phyloP scores from a whole-genome alignment of 2,329 filamentous ascomycete species.

The Teratosphaeria epicoccoides region DNA sequence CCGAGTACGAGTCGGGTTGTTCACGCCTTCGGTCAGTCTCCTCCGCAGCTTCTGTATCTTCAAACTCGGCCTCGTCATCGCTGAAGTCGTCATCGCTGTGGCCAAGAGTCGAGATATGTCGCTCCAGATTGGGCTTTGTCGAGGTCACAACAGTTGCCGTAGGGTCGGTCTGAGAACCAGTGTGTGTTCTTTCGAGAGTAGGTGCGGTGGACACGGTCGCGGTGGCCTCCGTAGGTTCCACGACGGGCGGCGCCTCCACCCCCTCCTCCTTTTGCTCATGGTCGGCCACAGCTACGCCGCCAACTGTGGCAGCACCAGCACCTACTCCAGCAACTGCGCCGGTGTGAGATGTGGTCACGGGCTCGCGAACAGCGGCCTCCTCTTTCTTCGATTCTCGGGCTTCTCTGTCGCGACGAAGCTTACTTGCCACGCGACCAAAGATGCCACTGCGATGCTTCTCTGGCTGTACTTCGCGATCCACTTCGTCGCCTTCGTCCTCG shows the following conservation, averaged over 20 bases:
- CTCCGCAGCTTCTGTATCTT: conserved; percentile 6
- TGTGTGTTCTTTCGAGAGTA: not conserved
- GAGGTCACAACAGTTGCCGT: not conserved
- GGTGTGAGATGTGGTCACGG: not conserved
- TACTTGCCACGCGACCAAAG: conserved; percentile 3
- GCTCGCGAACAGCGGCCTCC: not conserved
- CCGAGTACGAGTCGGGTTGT: not conserved
- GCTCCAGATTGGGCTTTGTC: conserved; percentile 3
- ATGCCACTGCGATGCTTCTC: conserved; percentile 3
- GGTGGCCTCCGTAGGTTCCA: not conserved
- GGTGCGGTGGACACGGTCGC: not conserved
- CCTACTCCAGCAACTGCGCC: conserved; percentile 5
- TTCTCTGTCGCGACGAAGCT: conserved; percentile 5
- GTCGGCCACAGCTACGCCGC: conserved; percentile 8
- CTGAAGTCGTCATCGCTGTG: conserved; percentile 2
- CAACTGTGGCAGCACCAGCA: conserved; percentile 3
- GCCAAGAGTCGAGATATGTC: conserved; percentile 1
- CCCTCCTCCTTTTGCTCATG: not conserved
- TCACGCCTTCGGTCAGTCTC: conserved; percentile 1
- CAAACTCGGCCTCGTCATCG: conserved; percentile 3
- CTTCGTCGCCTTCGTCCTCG: conserved; percentile 4
- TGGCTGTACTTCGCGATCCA: conserved; percentile 4
- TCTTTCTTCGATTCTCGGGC: conserved; percentile 5
- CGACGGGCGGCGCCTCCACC: not conserved
- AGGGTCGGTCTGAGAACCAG: not conserved